Base-by-base conservation (phyloP, 352 stramenopile genomes). In the Phytopythium oedochilum region DNA sequence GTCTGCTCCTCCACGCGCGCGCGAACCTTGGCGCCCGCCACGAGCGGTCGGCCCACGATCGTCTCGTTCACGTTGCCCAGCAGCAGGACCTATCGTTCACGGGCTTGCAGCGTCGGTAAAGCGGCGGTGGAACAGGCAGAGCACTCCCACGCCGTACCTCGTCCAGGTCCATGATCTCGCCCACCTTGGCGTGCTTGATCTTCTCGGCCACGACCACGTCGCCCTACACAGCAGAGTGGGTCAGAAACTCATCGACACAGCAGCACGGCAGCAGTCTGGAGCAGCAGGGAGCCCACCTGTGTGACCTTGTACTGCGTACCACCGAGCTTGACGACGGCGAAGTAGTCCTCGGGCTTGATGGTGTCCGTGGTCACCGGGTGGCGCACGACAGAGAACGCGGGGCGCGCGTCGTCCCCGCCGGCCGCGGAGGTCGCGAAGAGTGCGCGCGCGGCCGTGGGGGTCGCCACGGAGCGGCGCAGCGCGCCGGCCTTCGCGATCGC, bases 251-350 rank as follows among this genome's bases (percentile, higher is more conserved):
- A n/a, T n/a, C n/a, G n/a, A n/a, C 23, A 10, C 42, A 10, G 10
- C 29, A 31, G 22, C 9, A 9, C 20, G 9, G n/a, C 1, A 3
- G 1, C 1, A 2, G 8, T 3, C 9, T 15, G n/a, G n/a, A n/a
- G n/a, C n/a, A n/a, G n/a, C n/a, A n/a, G n/a, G n/a, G n/a, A n/a
- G n/a, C 29, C 20, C 6, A 86, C 76, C 72, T 92, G 70, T 28
- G 82, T 85, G 55, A 94, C 82, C 68, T 94, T 94, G 71, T 92
- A 94, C 67, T 94, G 84, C 48, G 82, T 94, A 22, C 79, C 82
- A 29, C 66, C 80, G 35, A 94, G 71, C 69, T 94, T 94, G 54
- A 94, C 66, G 26, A 94, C 78, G 14, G 84, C 84, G 59, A 94
- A 94, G 61, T 87, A 88, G 58, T 91, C 83, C 42, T 86, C 73